Base-by-base conservation (phyloP, 495 filamentous ascomycete genomes). In the Lepraria neglecta region DNA sequence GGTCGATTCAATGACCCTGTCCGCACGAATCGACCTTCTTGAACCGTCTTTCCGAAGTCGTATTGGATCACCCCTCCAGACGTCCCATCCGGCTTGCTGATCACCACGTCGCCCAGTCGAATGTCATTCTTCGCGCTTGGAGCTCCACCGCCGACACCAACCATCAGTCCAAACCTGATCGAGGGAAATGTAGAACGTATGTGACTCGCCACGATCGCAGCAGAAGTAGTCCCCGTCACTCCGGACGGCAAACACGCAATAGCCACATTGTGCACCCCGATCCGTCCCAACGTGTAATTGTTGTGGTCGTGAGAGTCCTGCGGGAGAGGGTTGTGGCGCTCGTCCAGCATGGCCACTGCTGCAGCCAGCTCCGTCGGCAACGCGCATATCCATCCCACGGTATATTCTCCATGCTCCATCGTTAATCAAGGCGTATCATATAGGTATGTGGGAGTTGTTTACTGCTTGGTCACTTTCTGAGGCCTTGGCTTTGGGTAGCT, bases 301-400 rank as follows among this genome's bases (percentile, higher is more conserved):
- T 74, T 78, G 24, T 61, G 38, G 62, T 78, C 65, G 43, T 62
- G 30, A 15, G 42, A n/a, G 43, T 47, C 17, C 10, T 42, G 62
- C 0, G 65, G 56, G n/a, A 73, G 65, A 28, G 50, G 12, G 5
- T 66, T 64, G 61, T 81, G 74, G 6, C 68, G 52, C 56, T 76
- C 73, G 61, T 85, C 80, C 6, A 84, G 72, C 66, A 79, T 75
- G 14, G 66, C 68, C 42, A 48, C 42, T 1, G 75, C 80, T 3
- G 80, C 81, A 27, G 74, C 69, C 7, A 66, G 56, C n/a, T n/a
- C n/a, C n/a, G n/a, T n/a, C n/a, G n/a, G n/a, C n/a, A n/a, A n/a
- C n/a, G n/a, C n/a, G n/a, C 10, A 53, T 40, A 83, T 76, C 76
- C 77, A 80, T 19, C 76, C 80, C 14, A 84, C 71, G 2, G 71